These are phyloP conservation scores for Leishmania amazonensis DNA, from an alignment of 208 protist genomes.

Conservation along the genomic window DNA sequence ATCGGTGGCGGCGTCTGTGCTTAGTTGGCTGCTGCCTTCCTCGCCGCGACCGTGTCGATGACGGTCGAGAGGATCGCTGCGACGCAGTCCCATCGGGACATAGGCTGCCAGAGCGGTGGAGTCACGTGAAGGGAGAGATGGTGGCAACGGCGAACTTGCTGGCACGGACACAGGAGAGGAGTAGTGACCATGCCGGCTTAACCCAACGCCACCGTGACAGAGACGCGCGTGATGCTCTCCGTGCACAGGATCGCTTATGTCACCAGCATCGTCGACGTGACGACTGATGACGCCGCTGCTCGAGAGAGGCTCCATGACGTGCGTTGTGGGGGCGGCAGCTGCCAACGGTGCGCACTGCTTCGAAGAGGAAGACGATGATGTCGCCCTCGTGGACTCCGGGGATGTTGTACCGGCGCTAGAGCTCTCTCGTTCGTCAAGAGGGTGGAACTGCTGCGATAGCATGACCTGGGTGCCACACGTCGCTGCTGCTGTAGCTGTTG, in stretches of 20 bases:
- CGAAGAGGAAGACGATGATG: background rate
- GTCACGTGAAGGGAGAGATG: background rate
- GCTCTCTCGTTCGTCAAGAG: background rate
- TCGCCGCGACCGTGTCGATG: background rate
- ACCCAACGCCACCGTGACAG: background rate
- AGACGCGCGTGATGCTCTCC: no score
- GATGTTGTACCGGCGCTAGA: constrained; percentile 1
- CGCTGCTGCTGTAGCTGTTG: background rate
- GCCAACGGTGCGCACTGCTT: background rate
- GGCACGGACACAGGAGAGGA: background rate
- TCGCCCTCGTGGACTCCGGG: background rate
- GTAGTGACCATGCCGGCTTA: background rate
- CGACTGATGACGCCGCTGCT: background rate
- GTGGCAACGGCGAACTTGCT: background rate
- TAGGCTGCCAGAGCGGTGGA: background rate
- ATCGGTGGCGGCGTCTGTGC: background rate
- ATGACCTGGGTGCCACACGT: background rate
- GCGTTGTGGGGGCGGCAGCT: no score
- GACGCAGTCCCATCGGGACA: constrained; percentile 6
- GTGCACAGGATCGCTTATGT: background rate
- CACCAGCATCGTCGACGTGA: background rate
- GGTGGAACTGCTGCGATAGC: background rate
- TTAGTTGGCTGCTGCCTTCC: background rate
- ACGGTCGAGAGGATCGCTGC: background rate
- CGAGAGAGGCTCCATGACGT: background rate